Base-by-base conservation (phyloP, 306 rosid genomes). In the Medicago truncatula region DNA sequence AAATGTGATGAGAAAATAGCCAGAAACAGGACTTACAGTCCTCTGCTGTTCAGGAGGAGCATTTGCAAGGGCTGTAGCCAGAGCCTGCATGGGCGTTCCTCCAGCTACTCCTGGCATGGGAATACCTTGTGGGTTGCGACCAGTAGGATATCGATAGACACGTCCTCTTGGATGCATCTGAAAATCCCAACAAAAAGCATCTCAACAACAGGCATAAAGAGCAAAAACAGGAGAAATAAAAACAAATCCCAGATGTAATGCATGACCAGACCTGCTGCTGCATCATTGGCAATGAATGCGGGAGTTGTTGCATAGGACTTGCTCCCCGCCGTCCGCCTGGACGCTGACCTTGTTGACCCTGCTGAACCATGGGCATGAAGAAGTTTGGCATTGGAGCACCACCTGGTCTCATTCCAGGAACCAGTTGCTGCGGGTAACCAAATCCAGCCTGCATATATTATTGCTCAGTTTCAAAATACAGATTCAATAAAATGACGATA, bases 121-220 rank as follows among this genome's bases (percentile, higher is more conserved):
- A 23, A 62, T 83, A 43, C 87, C 91, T 23, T 67, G 87, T 83
- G 84, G 63, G 72, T 57, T 83, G 67, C 88, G 90, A 53, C 87
- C 88, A 70, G 96, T 90, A 44, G 96, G 91, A 67, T 85, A 87
- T 8, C 97, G 92, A 47, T 87, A 86, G 64, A 84, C 70, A 13
- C 87, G 93, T 23, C 90, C 97, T 81, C 97, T 89, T 43, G 92
- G 93, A 77, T 86, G 75, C 93, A 91, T 87, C 97, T 91, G 78
- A 56, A 34, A 34, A 41, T 43, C 58, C 74, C 18, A 71, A 5
- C 47, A 75, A 9, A 20, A 56, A 34, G 23, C 2, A 46, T 4
- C n/a, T 28, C 14, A 57, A 6, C 69, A 63, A 50, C 40, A 71
- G 34, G 44, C 52, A 67, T 1, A 52, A 67, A 18, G 1, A n/a